Base-by-base conservation (phyloP, 225 moss, liverwort and hornwort species). In the Neckera pumila region DNA sequence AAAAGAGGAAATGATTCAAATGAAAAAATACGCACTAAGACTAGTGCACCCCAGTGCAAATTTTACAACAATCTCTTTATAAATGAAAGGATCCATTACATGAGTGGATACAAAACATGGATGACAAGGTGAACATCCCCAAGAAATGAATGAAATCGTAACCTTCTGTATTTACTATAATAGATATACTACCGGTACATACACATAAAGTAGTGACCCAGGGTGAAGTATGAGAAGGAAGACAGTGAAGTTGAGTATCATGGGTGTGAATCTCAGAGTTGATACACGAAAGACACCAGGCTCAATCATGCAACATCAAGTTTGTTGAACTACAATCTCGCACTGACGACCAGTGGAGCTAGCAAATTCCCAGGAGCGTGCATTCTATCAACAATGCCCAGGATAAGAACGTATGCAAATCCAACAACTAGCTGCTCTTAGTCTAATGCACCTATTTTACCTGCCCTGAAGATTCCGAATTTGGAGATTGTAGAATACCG, bases 401-500 rank as follows among this genome's bases (percentile, higher is more conserved):
- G 82, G 38, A 59, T 75, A 17, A 18, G 67, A 59, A n/a, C 38
- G 54, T 76, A 47, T 38, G 70, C 86, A 67, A 81, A 60, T 27
- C 70, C 69, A 91, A 82, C 82, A 70, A 5, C 73, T 62, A 33
- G 73, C 70, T 75, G 75, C 36, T n/a, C 65, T 72, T 92, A 90
- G 79, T 93, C 91, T 84, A 91, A 61, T 31, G 87, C 85, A 79
- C 83, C 90, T 61, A 97, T 88, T 87, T 96, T 95, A 73, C 97
- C 96, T 28, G 96, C 90, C 86, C 95, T 93, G 85, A 98, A 97
- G 61, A 96, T 94, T 18, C 97, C 95, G 31, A 97, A 98, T 82
- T 98, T 98, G n/a, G 97, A 95, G 84, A 94, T 91, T 18, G 95
- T 91, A 7, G 95, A 97, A 78, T 96, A 96, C 43, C 93, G 90